phyloP scores from a whole-genome alignment of 805 yeast species.

The Cyberlindnera xylosilytica region DNA sequence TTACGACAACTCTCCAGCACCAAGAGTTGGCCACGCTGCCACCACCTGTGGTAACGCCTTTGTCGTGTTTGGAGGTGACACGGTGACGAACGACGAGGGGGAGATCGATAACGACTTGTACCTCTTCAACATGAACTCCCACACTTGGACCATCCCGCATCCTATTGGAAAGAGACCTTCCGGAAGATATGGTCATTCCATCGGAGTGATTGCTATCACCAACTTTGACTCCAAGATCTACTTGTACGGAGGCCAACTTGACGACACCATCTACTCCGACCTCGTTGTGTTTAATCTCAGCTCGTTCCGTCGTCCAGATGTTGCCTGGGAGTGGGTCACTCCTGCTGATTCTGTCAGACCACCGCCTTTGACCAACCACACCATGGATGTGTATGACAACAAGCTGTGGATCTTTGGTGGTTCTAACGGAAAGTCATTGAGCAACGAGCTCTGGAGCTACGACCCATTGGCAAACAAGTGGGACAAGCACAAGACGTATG shows the following conservation, averaged over 20 bases:
- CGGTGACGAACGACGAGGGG: slow-evolving; percentile 72
- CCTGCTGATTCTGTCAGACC: slow-evolving; percentile 54
- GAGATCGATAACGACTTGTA: slow-evolving; percentile 88
- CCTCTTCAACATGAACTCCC: slow-evolving; percentile 74
- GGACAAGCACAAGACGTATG: slow-evolving; percentile 68
- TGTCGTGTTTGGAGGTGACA: slow-evolving; percentile 95
- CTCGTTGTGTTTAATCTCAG: slow-evolving; percentile 83
- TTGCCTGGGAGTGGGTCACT: slow-evolving; percentile 76
- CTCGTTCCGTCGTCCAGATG: slow-evolving; percentile 76
- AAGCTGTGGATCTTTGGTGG: slow-evolving; percentile 92
- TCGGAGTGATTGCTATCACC: slow-evolving; percentile 66
- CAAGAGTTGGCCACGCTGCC: slow-evolving; percentile 94
- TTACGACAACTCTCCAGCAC: slow-evolving; percentile 81
- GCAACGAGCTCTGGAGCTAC: slow-evolving; percentile 75
- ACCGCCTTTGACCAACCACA: slow-evolving; percentile 87
- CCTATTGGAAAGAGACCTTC: slow-evolving; percentile 75
- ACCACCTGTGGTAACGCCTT: slow-evolving; percentile 92
- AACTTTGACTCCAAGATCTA: slow-evolving; percentile 61
- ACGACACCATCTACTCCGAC: slow-evolving; percentile 78
- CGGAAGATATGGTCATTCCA: slow-evolving; percentile 93
- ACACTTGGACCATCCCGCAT: slow-evolving; percentile 76
- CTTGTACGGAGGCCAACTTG: slow-evolving; percentile 93
- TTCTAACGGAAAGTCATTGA: slow-evolving; percentile 67
- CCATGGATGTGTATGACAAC: slow-evolving; percentile 77
- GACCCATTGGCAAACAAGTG: slow-evolving; percentile 69